Base-by-base conservation (phyloP, 1,284 basidiomycete genomes). In the Amylostereum chailletii region DNA sequence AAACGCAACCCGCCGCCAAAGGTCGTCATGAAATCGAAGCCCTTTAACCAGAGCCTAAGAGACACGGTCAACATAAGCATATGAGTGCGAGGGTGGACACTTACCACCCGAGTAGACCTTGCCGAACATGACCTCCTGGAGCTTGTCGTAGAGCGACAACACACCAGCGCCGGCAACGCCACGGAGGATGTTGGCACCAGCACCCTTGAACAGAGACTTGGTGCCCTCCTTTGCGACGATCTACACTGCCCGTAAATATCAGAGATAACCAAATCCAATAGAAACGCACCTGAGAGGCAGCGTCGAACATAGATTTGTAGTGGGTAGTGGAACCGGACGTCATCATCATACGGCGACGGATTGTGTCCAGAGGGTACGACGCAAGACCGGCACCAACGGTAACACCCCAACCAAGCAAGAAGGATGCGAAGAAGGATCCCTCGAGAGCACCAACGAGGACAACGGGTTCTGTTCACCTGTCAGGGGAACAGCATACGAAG, bases 121-220 rank as follows among this genome's bases (percentile, higher is more conserved):
- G 81, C 92, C 92, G 73, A 94, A 94, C 75, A 93, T 72, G 61
- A 93, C 65, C 65, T 86, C 71, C 71, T 95, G 93, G 67, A 94
- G 82, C 75, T 94, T 89, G 82, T 95, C 90, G 71, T 93, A 93
- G 55, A 94, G 76, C 40, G 93, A 93, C 64, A 96, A 72, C 58
- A 95, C 94, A 91, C 93, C 93, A 71, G 94, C 93, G 76, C 93
- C 94, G 64, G 93, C 94, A 66, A 95, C 89, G 83, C 94, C 92
- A 87, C 93, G 93, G 63, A 96, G 90, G 61, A 95, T 94, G 79
- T 96, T 95, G 70, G 93, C 93, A 81, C 90, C 93, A 64, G 93
- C 92, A 75, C 90, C 91, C 81, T 91, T 92, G 83, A 93, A 93
- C 63, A 95, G 78, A 34, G 91, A 94, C 68, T 82, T 85, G 51